Conservation (phyloP, 1,284 basidiomycete genomes). For the Apiotrichum veenhuisii region DNA sequence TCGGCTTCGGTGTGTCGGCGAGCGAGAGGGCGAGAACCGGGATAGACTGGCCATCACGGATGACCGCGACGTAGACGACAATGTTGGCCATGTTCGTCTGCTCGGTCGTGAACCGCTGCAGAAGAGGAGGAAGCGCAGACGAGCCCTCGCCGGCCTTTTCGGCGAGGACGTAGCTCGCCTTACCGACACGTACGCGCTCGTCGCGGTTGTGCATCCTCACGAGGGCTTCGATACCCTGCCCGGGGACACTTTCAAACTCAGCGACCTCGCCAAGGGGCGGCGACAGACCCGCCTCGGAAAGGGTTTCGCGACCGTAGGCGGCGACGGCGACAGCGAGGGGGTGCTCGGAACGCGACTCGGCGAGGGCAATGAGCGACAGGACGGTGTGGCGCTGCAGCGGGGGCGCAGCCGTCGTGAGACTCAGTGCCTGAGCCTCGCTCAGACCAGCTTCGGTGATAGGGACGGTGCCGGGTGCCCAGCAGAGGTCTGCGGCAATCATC, state of each 20-base stretch:
- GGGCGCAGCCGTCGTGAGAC: slow-evolving; percentile 40
- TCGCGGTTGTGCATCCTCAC: slow-evolving; percentile 53
- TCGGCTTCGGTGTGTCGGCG: slow-evolving; percentile 76
- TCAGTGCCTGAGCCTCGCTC: slow-evolving; percentile 39
- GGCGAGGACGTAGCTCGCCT: slow-evolving; percentile 60
- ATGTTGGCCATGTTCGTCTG: slow-evolving; percentile 73
- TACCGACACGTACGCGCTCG: slow-evolving; percentile 65
- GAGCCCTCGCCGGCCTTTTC: slow-evolving; percentile 32
- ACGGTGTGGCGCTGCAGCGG: slow-evolving; percentile 57
- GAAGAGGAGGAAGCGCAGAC: slow-evolving; percentile 54
- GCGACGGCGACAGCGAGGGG: slow-evolving; percentile 91
- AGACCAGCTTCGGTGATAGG: slow-evolving; percentile 17
- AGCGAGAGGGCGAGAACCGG: slow-evolving; percentile 71
- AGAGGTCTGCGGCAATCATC: slow-evolving; percentile 65
- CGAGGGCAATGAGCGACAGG: slow-evolving; percentile 76
- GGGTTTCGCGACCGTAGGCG: slow-evolving; percentile 66
- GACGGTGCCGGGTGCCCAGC: slow-evolving; percentile 61
- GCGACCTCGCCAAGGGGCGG: slow-evolving; percentile 53
- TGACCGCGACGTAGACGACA: slow-evolving; percentile 74
- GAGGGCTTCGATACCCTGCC: slow-evolving; percentile 76
- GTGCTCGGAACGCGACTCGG: slow-evolving; percentile 91
- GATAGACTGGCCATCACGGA: slow-evolving; percentile 44
- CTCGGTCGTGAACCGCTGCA: slow-evolving; percentile 62
- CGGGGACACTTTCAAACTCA: slow-evolving; percentile 79
- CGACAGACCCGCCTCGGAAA: slow-evolving; percentile 53